These are phyloP conservation scores for Suhomyces vadensis DNA, from an alignment of 805 yeast genomes.

Conservation along the genomic window DNA sequence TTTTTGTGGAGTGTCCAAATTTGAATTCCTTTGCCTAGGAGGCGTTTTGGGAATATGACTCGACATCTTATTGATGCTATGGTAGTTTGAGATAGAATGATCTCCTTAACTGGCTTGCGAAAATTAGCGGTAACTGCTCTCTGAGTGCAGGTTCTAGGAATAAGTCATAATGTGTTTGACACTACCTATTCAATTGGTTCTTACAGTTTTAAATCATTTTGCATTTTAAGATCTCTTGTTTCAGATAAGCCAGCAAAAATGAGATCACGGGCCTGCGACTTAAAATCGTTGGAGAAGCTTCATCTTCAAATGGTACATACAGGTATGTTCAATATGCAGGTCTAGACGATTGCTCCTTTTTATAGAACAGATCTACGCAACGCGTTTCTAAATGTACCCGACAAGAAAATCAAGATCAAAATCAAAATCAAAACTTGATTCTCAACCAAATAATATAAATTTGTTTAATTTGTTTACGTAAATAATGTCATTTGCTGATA, in stretches of 20 bases:
- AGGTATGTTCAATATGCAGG: slow-evolving; percentile 4
- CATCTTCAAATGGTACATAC: no score
- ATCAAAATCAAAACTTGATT: background rate
- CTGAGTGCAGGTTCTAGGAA: no score
- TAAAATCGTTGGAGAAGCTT: no score
- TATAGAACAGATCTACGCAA: background rate
- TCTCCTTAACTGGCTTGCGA: no score
- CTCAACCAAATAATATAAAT: background rate
- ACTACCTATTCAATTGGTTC: no score
- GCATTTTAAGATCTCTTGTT: no score
- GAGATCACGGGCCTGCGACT: no score
- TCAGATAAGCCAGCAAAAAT: no score
- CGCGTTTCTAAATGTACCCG: background rate
- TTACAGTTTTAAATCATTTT: no score
- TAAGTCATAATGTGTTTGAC: background rate
- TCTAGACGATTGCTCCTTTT: slow-evolving; percentile 1
- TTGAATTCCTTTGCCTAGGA: slow-evolving; percentile 3
- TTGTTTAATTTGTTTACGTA: background rate
- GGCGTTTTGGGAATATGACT: slow-evolving; percentile 8
- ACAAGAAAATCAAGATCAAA: background rate
- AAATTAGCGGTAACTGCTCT: no score
- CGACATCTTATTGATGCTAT: background rate
- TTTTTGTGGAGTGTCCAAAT: background rate
- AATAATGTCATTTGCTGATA: slow-evolving; percentile 63
- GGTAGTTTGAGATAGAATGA: no score